Evolutionary conservation across 1,284 basidiomycete species (phyloP).

Genomic region (Fomitopsis pinicola): DNA sequence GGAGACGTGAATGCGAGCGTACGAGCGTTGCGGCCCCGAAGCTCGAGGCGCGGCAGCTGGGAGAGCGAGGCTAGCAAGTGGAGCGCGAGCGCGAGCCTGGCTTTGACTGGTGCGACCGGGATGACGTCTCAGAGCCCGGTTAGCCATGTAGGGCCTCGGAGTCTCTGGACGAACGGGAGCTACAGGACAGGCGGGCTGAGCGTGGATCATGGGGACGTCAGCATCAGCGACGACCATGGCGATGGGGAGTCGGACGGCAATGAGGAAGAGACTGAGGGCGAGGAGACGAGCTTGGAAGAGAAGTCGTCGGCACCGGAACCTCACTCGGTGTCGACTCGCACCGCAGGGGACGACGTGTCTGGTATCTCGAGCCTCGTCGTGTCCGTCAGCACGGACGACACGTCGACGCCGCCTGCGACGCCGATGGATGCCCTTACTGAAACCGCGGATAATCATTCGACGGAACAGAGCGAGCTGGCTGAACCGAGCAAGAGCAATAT

Average conservation of each 20-base stretch:
- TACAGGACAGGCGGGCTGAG: conserved; percentile 49
- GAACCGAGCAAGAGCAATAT: conserved; percentile 10
- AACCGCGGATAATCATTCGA: not conserved
- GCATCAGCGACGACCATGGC: conserved; percentile 14
- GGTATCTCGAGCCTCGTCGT: not conserved
- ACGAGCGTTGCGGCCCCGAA: conserved; percentile 71
- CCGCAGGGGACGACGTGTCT: not conserved
- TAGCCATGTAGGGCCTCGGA: conserved; percentile 40
- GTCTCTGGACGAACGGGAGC: conserved; percentile 52
- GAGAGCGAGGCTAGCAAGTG: conserved; percentile 79
- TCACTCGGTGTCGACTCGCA: not conserved
- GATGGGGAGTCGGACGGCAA: conserved; percentile 11
- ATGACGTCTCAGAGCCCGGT: conserved; percentile 11
- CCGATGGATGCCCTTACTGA: not conserved
- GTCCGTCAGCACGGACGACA: conserved; percentile 1
- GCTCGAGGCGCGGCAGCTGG: conserved; percentile 80
- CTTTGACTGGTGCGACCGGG: conserved; percentile 29
- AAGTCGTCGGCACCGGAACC: not conserved
- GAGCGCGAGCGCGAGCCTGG: conserved; percentile 59
- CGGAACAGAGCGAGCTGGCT: not conserved
- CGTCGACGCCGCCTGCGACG: conserved; percentile 7
- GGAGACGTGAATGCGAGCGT: conserved; percentile 76
- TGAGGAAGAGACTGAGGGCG: conserved; percentile 10
- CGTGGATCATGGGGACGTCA: conserved; percentile 26
- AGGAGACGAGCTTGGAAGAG: conserved; percentile 7